Evolutionary conservation across 352 stramenopile species (phyloP).

Genomic region (Phytophthora tubulina): DNA sequence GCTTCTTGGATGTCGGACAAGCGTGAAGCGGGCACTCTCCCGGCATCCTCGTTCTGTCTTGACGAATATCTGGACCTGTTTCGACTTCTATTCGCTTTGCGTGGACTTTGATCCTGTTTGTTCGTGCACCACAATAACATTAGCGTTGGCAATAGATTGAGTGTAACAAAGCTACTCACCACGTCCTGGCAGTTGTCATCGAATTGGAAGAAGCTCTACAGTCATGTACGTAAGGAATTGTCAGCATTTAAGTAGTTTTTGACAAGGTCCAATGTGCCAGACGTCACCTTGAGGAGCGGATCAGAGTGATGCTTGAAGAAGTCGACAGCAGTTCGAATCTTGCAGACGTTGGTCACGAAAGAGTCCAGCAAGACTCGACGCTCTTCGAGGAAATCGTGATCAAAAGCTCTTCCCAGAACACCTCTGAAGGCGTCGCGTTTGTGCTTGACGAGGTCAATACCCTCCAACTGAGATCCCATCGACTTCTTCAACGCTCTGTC

Average conservation of each 20-base stretch:
- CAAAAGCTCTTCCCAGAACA: conserved; percentile 58
- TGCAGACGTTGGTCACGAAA: conserved; percentile 57
- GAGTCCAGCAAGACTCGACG: conserved; percentile 64
- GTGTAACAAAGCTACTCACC: conserved; percentile 39
- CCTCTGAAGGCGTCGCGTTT: conserved; percentile 61
- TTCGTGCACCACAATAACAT: background rate
- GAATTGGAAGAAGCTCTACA: conserved; percentile 66
- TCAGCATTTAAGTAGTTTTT: background rate
- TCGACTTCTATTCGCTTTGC: conserved; percentile 38
- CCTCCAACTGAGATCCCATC: conserved; percentile 53
- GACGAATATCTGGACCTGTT: conserved; percentile 23
- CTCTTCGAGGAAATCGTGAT: conserved; percentile 69
- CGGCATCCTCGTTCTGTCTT: conserved; percentile 12
- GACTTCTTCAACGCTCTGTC: conserved; percentile 53
- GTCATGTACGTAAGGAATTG: background rate
- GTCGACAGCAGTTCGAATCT: conserved; percentile 50
- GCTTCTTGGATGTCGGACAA: conserved; percentile 13
- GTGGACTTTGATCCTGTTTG: conserved; percentile 41
- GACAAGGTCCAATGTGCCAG: background rate
- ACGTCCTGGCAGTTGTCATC: conserved; percentile 69
- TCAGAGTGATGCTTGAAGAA: conserved; percentile 72
- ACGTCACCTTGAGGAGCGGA: conserved; percentile 11
- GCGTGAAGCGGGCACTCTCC: conserved; percentile 16
- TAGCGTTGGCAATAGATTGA: background rate
- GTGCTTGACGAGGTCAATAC: conserved; percentile 64